phyloP scores from a whole-genome alignment of 164 flowering plant species.

The Stephania cephalantha region DNA sequence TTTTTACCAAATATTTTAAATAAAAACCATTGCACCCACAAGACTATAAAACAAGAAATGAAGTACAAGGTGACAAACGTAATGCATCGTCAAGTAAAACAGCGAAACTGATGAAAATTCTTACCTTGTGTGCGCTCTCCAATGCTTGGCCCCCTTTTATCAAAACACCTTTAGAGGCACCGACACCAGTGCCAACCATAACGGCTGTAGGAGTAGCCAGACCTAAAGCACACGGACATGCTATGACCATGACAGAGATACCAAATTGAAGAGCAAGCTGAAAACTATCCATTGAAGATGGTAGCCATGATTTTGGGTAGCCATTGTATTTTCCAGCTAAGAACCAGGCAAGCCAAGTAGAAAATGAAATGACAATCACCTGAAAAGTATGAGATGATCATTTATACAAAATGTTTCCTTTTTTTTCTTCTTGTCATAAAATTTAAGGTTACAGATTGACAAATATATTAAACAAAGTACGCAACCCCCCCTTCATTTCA shows the following conservation, averaged over 20 bases:
- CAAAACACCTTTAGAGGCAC: constrained; percentile 85
- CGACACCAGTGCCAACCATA: constrained; percentile 97
- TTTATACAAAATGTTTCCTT: not conserved
- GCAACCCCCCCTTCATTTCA: too few relatives aligned
- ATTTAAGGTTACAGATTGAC: too few relatives aligned
- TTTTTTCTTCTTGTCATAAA: too few relatives aligned
- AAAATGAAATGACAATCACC: constrained; percentile 61
- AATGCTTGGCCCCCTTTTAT: constrained; percentile 94
- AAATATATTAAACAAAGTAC: too few relatives aligned
- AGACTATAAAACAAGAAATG: not conserved
- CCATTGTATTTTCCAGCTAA: constrained; percentile 58
- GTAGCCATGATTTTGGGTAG: constrained; percentile 81
- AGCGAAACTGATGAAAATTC: not conserved
- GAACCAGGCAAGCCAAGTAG: constrained; percentile 85
- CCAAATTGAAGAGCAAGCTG: constrained; percentile 95
- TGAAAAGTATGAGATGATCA: constrained; percentile 19
- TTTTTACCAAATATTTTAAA: not conserved
- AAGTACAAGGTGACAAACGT: not conserved
- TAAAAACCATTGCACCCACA: not conserved
- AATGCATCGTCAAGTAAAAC: not conserved
- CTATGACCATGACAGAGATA: constrained; percentile 92
- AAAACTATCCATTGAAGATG: constrained; percentile 79
- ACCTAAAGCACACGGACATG: constrained; percentile 97
- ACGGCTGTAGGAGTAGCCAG: constrained; percentile 97
- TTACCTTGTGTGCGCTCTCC: constrained; percentile 84